Evolutionary conservation across 2,329 filamentous ascomycete genomes (phyloP).

Genomic region (Xylariaceae sp.): DNA sequence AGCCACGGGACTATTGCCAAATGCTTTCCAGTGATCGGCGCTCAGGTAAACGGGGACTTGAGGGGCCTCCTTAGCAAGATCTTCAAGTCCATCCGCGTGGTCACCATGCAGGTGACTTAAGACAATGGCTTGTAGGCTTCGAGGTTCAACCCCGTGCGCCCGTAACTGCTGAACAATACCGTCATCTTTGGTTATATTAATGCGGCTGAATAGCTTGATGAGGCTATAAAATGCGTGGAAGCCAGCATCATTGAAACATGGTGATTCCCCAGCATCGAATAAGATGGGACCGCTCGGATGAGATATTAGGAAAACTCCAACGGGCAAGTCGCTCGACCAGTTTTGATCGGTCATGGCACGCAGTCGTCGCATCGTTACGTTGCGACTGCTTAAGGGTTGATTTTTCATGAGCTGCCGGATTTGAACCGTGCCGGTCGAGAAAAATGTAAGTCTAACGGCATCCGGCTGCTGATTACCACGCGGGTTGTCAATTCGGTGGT

Average conservation of each 20-base stretch:
- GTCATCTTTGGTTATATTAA: constrained; percentile 20
- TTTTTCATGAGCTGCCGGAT: constrained; percentile 19
- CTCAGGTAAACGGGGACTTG: constrained; percentile 33
- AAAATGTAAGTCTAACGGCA: not conserved
- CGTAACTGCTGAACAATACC: constrained; percentile 24
- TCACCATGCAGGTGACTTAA: constrained; percentile 37
- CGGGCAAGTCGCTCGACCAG: constrained; percentile 24
- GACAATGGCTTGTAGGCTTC: constrained; percentile 33
- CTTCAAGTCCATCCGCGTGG: constrained; percentile 32
- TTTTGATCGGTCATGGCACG: constrained; percentile 22
- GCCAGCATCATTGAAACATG: constrained; percentile 22
- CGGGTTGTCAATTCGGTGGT: too few relatives aligned
- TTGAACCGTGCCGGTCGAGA: constrained; percentile 22
- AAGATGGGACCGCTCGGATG: constrained; percentile 28
- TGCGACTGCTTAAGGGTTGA: constrained; percentile 23
- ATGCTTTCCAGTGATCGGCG: constrained; percentile 37
- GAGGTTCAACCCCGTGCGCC: constrained; percentile 21
- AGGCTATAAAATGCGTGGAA: constrained; percentile 27
- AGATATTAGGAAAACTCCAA: constrained; percentile 28
- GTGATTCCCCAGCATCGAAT: constrained; percentile 30
- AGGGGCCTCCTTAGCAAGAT: constrained; percentile 31
- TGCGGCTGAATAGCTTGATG: constrained; percentile 5
- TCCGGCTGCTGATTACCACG: not conserved
- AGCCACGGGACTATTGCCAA: constrained; percentile 32
- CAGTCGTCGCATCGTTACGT: constrained; percentile 24